Evolutionary conservation across 2,329 filamentous ascomycete species (phyloP).

Genomic region (Cryoendolithus antarcticus): DNA sequence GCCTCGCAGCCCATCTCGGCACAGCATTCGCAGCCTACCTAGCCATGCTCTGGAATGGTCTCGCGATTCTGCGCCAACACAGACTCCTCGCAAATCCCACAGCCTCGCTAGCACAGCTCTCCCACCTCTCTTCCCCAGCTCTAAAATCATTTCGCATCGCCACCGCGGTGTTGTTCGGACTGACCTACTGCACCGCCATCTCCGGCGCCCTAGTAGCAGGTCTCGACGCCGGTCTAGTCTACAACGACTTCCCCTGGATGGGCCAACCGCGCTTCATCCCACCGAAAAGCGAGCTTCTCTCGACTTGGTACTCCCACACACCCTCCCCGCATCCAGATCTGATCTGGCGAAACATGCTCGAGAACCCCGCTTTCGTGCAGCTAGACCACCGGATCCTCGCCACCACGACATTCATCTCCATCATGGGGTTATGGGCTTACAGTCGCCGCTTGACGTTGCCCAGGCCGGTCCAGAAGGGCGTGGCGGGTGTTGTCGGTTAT

Average conservation of each 20-base stretch:
- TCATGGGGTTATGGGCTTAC: constrained; percentile 72
- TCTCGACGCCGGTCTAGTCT: constrained; percentile 90
- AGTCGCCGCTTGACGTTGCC: constrained; percentile 51
- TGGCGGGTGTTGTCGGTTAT: constrained; percentile 71
- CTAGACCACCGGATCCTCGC: constrained; percentile 90
- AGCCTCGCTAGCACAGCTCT: constrained; percentile 42
- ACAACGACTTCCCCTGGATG: constrained; percentile 98
- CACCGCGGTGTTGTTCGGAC: constrained; percentile 54
- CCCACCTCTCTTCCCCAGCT: constrained; percentile 50
- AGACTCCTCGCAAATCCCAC: constrained; percentile 56
- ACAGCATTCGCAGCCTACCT: constrained; percentile 88
- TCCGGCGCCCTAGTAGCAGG: constrained; percentile 90
- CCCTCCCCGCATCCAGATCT: constrained; percentile 63
- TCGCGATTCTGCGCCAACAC: constrained; percentile 69
- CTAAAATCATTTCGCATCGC: constrained; percentile 62
- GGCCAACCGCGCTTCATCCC: constrained; percentile 63
- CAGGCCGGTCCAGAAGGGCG: constrained; percentile 53
- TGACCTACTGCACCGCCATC: constrained; percentile 84
- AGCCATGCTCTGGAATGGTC: constrained; percentile 84
- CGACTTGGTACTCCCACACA: constrained; percentile 70
- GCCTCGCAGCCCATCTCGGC: constrained; percentile 76
- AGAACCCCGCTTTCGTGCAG: constrained; percentile 92
- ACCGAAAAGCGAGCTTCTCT: constrained; percentile 70
- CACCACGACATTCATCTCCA: constrained; percentile 71
- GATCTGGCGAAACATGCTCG: constrained; percentile 94